Conservation (phyloP, 345 rosid species). For the Lepidium africanum region DNA sequence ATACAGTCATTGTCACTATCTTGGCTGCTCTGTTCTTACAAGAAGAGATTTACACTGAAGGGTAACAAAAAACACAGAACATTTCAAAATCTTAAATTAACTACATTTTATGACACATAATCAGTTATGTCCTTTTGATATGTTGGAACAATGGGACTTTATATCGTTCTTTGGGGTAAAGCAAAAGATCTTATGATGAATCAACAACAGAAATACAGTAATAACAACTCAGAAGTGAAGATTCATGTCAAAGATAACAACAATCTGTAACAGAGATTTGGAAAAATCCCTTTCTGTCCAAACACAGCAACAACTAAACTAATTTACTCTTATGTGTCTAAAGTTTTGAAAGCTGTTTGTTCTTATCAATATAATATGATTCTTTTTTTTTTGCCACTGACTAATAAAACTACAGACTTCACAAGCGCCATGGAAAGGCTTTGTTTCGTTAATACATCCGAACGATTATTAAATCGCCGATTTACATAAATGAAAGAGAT, state of each 20-base stretch:
- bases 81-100: not conserved
- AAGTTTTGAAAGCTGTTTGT: not conserved
- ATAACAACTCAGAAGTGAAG: conserved; percentile 26
- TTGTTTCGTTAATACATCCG: no score
- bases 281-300: conserved; percentile 47
- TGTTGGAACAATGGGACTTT: conserved; percentile 31
- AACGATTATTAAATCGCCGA: no score
- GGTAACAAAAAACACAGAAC: conserved; percentile 23
- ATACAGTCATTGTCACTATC: conserved; percentile 51
- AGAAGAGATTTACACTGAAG: conserved; percentile 45
- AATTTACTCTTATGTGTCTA: not conserved
- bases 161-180: conserved; percentile 59
- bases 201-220: conserved; percentile 12
- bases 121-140: not conserved
- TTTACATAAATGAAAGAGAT: no score
- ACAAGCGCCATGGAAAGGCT: no score
- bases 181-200: conserved; percentile 36
- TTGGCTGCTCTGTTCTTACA: conserved; percentile 48
- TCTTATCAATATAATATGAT: not conserved
- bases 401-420: no score
- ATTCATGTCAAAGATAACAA: conserved; percentile 31
- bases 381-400: no score
- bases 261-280: conserved; percentile 18
- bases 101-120: not conserved
- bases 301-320: conserved; percentile 1